A percentile compares a stretch with the other conserved stretches of the same genome.
These are phyloP conservation scores for Ilex aquifolium DNA, from an alignment of 257 asterid species.

Conservation along the genomic window DNA sequence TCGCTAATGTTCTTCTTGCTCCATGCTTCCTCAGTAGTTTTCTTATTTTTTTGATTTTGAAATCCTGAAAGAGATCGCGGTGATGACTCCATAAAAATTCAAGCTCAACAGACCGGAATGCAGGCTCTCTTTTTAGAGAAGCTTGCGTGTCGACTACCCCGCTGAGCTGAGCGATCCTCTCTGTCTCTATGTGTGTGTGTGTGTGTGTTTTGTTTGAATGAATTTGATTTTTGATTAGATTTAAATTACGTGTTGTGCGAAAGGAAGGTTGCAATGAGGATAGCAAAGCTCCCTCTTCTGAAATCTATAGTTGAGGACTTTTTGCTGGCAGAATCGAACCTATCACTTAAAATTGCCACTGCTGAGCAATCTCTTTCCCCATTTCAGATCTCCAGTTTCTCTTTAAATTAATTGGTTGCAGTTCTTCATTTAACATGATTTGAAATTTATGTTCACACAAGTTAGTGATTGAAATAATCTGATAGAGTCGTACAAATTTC, in stretches of 20 bases:
- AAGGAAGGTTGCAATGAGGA: slow-evolving; percentile 47
- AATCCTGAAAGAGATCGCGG: slow-evolving; percentile 25
- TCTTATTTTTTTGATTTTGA: too few species aligned
- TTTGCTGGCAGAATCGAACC: slow-evolving; percentile 96
- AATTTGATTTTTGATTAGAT: not conserved
- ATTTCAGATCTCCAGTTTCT: not conserved
- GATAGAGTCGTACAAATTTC: too few species aligned
- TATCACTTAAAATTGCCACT: slow-evolving; percentile 32
- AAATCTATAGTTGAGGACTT: slow-evolving; percentile 44
- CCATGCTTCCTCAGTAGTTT: too few species aligned
- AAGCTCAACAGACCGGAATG: slow-evolving; percentile 96
- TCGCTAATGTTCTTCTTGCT: too few species aligned
- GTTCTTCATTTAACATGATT: not conserved
- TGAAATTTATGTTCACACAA: not conserved
- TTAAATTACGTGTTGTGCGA: not conserved
- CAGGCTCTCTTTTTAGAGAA: slow-evolving; percentile 38
- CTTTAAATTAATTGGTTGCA: too few species aligned
- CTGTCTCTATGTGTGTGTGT: not conserved
- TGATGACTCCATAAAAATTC: slow-evolving; percentile 62
- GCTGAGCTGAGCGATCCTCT: slow-evolving; percentile 83
- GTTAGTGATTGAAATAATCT: not conserved
- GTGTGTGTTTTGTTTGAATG: not conserved
- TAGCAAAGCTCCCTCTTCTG: slow-evolving; percentile 91
- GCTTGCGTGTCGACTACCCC: slow-evolving; percentile 70
- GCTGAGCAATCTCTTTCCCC: slow-evolving; percentile 36